These are phyloP conservation scores for Achlya hypogyna DNA, from an alignment of 352 stramenopile genomes.

Conservation along the genomic window DNA sequence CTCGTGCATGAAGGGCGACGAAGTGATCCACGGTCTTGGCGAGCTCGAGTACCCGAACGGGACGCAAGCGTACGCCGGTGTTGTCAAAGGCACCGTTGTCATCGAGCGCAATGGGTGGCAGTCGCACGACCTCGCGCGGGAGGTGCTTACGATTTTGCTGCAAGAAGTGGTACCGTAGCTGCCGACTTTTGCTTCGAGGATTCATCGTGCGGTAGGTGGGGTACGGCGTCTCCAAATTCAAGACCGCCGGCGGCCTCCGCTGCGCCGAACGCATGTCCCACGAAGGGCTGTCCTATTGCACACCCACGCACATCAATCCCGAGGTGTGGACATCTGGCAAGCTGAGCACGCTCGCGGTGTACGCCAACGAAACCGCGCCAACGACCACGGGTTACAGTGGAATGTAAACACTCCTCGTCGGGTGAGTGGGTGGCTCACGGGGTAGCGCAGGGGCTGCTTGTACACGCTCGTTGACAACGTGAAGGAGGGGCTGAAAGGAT, in stretches of 20 bases:
- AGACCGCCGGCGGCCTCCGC: not conserved
- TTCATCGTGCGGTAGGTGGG: not conserved
- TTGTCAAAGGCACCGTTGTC: not conserved
- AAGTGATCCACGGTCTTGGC: not conserved
- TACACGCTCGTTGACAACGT: constrained; percentile 42
- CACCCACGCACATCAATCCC: constrained; percentile 44
- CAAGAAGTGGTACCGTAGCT: constrained; percentile 8
- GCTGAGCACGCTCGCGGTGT: constrained; percentile 27
- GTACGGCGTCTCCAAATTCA: constrained; percentile 1
- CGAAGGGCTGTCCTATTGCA: constrained; percentile 27
- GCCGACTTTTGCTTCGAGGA: not conserved
- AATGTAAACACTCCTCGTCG: not conserved
- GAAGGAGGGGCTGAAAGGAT: not conserved
- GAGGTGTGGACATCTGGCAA: constrained; percentile 42
- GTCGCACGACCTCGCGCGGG: not conserved
- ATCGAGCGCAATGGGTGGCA: not conserved
- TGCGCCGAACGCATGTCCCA: not conserved
- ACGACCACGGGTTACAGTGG: constrained; percentile 5
- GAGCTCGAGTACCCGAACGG: constrained; percentile 2
- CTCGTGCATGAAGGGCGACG: not conserved
- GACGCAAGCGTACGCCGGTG: not conserved
- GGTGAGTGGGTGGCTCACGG: not conserved
- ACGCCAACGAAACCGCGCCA: constrained; percentile 30
- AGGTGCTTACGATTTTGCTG: not conserved
- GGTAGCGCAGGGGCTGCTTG: constrained; percentile 30